Evolutionary conservation across 352 stramenopile genomes (phyloP).

Genomic region (Phytophthora lateralis): DNA sequence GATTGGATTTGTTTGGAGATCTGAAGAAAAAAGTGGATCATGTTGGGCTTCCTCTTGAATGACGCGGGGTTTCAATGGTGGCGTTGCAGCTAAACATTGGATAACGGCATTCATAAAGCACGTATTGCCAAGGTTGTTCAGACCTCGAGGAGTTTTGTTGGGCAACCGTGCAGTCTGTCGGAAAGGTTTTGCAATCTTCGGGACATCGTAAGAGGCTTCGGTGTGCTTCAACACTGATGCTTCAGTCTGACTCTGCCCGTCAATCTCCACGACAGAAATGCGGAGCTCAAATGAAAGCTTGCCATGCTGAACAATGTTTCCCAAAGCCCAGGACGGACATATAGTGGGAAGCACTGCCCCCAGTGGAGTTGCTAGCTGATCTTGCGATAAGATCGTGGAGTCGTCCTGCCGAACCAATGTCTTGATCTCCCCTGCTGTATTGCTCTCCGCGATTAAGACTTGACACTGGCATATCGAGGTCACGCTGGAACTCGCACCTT

Average conservation of each 20-base stretch:
- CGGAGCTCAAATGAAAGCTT: constrained; percentile 20
- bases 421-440: constrained; percentile 14
- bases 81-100: constrained; percentile 92
- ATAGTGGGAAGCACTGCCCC: background rate
- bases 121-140: constrained; percentile 77
- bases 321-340: constrained; percentile 5
- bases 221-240: background rate
- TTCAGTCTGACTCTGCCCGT: background rate
- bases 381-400: constrained; percentile 5
- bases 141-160: constrained; percentile 25
- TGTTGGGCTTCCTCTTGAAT: constrained; percentile 51
- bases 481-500: background rate
- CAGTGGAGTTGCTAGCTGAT: constrained; percentile 12
- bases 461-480: constrained; percentile 12
- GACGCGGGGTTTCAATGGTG: constrained; percentile 92
- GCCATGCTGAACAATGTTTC: background rate
- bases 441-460: constrained; percentile 7
- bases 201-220: background rate
- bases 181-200: background rate
- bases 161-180: background rate
- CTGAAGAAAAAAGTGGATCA: background rate
- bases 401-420: background rate
- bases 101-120: constrained; percentile 88
- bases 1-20: constrained; percentile 3
- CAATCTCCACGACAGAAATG: constrained; percentile 19